Evolutionary conservation across 805 yeast genomes (phyloP), one percentile per base, ranked within the genome.

Genomic region (Kodamaea laetipori): DNA sequence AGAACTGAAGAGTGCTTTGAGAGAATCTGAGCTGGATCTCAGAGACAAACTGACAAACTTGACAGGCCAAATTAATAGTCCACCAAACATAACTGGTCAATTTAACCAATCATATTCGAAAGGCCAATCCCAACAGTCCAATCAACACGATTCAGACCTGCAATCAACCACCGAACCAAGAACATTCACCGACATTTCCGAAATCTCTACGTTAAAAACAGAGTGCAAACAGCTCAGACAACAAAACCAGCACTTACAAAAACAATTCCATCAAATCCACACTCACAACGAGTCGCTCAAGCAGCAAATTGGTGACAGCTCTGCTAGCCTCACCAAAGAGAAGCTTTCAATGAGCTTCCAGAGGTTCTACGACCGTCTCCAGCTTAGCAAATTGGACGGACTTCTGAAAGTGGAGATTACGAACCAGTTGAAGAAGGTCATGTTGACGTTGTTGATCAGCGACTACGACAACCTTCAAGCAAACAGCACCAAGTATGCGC

Each of bases 361-460:
- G 37, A 44, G 50, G 4, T 57, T 51, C 38, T 69, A 63, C 45
- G 49, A 41, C 10, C 50, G 56, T 30, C 51, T 66, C 12, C 57
- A 61, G 32, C 53, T 68, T 18, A 41, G 43, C 10, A 53, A 63
- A 40, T 54, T 68, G n/a, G 74, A 69, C 47, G 28, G 41, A 2
- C 48, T 67, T 39, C 45, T 59, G 17, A 56, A 50, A 39, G 47
- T 49, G 7, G 66, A 67, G 48, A 50, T 64, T 54, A 48, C 58
- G 18, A 65, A 63, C 45, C 32, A 62, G 23, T 50, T 69, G 46
- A 69, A 69, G 39, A 59, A 60, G 45, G 41, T 68, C 9, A 58
- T 69, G 65, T 57, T 66, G 11, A 57, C 64, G 28, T 50, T 71
- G 28, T 55, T 66, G 27, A 57, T 67, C 13, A 55, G 67, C 21